Percentiles rank a stretch among this genome's conserved stretches.
Evolutionary conservation across 129 eudicot species (phyloP).

Genomic region (Smallanthus sonchifolius): DNA sequence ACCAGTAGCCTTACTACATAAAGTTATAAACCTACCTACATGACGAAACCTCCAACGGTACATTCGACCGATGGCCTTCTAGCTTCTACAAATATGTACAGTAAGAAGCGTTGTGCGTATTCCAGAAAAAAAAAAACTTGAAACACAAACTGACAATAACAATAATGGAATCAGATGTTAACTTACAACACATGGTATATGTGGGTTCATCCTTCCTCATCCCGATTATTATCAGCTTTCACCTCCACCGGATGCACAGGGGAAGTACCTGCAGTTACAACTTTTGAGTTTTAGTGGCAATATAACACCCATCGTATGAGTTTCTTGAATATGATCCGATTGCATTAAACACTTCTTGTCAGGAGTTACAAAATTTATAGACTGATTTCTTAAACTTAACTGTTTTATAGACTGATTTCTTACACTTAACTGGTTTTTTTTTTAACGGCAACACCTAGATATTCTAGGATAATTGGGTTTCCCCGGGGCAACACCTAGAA

Average conservation of each 20-base stretch:
- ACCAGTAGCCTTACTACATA: not conserved
- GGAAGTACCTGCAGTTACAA: conserved; percentile 28
- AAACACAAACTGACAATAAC: not conserved
- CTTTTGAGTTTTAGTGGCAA: not conserved
- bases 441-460: too few species aligned
- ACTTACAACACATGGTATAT: conserved; percentile 11
- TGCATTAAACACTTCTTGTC: not conserved
- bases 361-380: not conserved
- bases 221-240: conserved; percentile 15
- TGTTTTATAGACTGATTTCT: not conserved
- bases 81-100: conserved; percentile 23
- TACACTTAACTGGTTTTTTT: too few species aligned
- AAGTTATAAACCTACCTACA: not conserved
- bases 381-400: not conserved
- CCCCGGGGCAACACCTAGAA: too few species aligned
- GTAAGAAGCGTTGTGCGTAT: not conserved
- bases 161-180: not conserved
- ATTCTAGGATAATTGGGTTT: too few species aligned
- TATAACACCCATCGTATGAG: not conserved
- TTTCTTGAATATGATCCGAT: not conserved
- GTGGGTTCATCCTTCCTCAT: conserved; percentile 28
- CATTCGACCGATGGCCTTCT: not conserved
- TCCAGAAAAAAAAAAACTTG: not conserved
- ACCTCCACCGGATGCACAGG: conserved; percentile 29
- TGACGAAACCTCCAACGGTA: not conserved